Conservation (phyloP, 306 rosid genomes). For the Trifolium fragiferum region DNA sequence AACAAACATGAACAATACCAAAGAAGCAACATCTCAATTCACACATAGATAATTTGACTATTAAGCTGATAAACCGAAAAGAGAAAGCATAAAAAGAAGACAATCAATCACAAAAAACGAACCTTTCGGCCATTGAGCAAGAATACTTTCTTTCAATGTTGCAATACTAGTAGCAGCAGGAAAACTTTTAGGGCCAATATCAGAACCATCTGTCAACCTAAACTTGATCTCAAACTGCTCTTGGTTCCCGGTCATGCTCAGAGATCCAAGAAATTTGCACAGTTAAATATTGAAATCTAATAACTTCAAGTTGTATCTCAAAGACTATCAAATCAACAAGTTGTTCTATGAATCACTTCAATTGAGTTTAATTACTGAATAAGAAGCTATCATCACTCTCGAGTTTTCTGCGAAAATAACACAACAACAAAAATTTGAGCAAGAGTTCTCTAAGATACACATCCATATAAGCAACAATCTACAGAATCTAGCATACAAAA, state of each 20-base stretch:
- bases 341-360: constrained; percentile 38
- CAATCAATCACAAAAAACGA: constrained; percentile 25
- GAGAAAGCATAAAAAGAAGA: background rate
- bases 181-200: constrained; percentile 92
- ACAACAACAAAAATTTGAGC: constrained; percentile 19
- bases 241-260: constrained; percentile 79
- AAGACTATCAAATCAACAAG: constrained; percentile 17
- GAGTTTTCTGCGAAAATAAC: constrained; percentile 45
- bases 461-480: constrained; percentile 14
- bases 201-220: constrained; percentile 89
- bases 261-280: constrained; percentile 36
- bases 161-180: constrained; percentile 86
- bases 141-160: constrained; percentile 84
- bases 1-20: constrained; percentile 19
- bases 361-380: constrained; percentile 43
- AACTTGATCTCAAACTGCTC: constrained; percentile 96
- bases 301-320: constrained; percentile 32
- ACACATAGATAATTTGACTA: background rate
- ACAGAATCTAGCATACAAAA: constrained; percentile 36
- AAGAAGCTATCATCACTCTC: constrained; percentile 29
- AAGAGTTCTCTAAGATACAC: constrained; percentile 11
- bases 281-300: constrained; percentile 39
- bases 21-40: constrained; percentile 23
- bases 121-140: constrained; percentile 99
- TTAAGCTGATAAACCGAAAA: constrained; percentile 4